Evolutionary conservation across 139 green algal species (phyloP).

Genomic region (Axilococcus clingmanii): DNA sequence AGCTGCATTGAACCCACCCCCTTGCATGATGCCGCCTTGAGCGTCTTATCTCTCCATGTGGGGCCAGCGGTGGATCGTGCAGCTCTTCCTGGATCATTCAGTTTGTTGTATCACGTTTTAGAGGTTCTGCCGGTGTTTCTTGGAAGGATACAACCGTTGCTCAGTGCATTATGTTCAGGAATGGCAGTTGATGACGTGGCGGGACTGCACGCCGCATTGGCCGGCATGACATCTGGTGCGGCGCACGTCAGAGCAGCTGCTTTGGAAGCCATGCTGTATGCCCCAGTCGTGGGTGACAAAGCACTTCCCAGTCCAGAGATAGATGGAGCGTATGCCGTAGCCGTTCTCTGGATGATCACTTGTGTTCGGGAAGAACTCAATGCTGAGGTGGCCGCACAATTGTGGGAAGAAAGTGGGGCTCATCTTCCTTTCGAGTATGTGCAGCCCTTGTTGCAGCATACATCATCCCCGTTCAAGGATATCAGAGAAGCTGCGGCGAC

Average conservation of each 20-base stretch:
- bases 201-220: constrained; percentile 44
- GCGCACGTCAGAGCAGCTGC: constrained; percentile 31
- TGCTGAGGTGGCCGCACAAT: constrained; percentile 4
- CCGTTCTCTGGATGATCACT: constrained; percentile 46
- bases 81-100: constrained; percentile 23
- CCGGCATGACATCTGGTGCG: constrained; percentile 28
- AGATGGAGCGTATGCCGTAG: constrained; percentile 13
- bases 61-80: constrained; percentile 21
- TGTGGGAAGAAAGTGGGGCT: not conserved
- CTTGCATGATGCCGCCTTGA: constrained; percentile 66
- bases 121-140: constrained; percentile 52
- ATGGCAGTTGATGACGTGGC: constrained; percentile 23
- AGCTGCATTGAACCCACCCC: constrained; percentile 42
- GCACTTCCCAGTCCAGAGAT: constrained; percentile 3
- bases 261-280: constrained; percentile 45
- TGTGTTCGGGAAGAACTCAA: constrained; percentile 52
- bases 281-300: constrained; percentile 31
- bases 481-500: not conserved
- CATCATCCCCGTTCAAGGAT: not conserved
- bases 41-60: constrained; percentile 48
- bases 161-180: constrained; percentile 49
- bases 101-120: constrained; percentile 66
- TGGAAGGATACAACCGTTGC: constrained; percentile 51
- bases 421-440: not conserved
- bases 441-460: not conserved